phyloP scores from a whole-genome alignment of 2,329 filamentous ascomycete genomes.

The Fusarium sp. region DNA sequence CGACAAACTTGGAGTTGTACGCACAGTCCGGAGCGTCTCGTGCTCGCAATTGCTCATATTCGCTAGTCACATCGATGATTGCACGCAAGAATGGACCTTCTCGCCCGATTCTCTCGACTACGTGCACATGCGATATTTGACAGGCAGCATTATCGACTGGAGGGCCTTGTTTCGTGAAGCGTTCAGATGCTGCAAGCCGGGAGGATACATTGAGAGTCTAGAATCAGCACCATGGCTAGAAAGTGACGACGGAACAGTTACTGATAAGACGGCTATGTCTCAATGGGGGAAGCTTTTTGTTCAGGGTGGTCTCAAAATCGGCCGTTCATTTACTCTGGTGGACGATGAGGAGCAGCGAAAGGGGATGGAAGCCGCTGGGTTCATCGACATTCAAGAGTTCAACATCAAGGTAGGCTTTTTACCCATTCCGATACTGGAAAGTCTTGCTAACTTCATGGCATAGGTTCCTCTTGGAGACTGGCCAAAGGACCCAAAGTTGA shows the following conservation, averaged over 20 bases:
- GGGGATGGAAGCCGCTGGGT: background rate
- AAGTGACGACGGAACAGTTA: background rate
- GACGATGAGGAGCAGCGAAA: background rate
- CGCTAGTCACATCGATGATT: constrained; percentile 8
- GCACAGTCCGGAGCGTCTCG: background rate
- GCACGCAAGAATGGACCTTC: constrained; percentile 17
- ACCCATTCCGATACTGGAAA: background rate
- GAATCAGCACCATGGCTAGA: constrained; percentile 9
- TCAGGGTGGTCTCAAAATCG: background rate
- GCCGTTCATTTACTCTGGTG: background rate
- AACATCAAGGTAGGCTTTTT: background rate
- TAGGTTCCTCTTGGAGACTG: background rate
- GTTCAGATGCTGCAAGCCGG: background rate
- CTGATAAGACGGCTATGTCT: background rate
- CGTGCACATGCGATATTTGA: constrained; percentile 11
- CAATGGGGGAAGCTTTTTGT: background rate
- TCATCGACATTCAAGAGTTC: background rate
- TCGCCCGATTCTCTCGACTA: background rate
- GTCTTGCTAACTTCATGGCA: background rate
- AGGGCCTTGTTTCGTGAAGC: background rate
- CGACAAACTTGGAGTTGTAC: constrained; percentile 12
- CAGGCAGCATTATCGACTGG: constrained; percentile 8
- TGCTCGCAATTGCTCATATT: rapidly evolving
- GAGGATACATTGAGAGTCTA: constrained; percentile 3
- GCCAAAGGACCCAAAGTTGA: background rate